Evolutionary conservation across 345 rosid genomes (phyloP).

Genomic region (Euphorbia lathyris): DNA sequence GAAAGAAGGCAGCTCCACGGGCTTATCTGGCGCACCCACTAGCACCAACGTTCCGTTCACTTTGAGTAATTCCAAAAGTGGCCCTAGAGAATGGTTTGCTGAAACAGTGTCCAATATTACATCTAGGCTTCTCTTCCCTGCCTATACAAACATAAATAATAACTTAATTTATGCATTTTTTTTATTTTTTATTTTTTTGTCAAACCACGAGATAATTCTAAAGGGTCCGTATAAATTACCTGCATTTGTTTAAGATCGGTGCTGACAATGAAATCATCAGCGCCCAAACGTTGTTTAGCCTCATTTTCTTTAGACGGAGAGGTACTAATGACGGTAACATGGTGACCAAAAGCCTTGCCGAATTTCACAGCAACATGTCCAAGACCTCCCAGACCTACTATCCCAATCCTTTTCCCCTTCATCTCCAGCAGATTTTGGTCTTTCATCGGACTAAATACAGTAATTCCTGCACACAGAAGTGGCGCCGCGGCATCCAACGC

Average conservation of each 20-base stretch:
- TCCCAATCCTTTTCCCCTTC: conserved; percentile 40
- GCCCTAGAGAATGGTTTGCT: conserved; percentile 47
- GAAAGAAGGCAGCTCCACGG: conserved; percentile 49
- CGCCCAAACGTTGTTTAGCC: conserved; percentile 49
- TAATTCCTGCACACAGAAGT: conserved; percentile 53
- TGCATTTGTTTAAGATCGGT: conserved; percentile 40
- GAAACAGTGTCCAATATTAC: conserved; percentile 57
- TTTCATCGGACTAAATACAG: conserved; percentile 51
- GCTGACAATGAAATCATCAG: conserved; percentile 53
- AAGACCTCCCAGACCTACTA: conserved; percentile 53
- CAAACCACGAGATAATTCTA: too few species aligned
- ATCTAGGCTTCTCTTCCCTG: conserved; percentile 41
- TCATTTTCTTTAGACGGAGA: conserved; percentile 53
- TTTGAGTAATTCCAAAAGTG: conserved; percentile 46
- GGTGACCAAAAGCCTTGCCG: conserved; percentile 56
- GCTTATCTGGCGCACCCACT: conserved; percentile 50
- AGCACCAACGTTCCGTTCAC: conserved; percentile 45
- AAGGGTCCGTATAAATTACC: conserved; percentile 38
- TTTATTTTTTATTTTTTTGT: too few species aligned
- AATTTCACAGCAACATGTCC: conserved; percentile 58
- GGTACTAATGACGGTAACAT: conserved; percentile 58
- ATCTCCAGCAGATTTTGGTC: conserved; percentile 36
- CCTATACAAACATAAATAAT: conserved; percentile 29
- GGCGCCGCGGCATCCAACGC: conserved; percentile 65
- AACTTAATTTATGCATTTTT: too few species aligned